Evolutionary conservation across 164 flowering plant species (phyloP).

Genomic region (Houttuynia cordata): DNA sequence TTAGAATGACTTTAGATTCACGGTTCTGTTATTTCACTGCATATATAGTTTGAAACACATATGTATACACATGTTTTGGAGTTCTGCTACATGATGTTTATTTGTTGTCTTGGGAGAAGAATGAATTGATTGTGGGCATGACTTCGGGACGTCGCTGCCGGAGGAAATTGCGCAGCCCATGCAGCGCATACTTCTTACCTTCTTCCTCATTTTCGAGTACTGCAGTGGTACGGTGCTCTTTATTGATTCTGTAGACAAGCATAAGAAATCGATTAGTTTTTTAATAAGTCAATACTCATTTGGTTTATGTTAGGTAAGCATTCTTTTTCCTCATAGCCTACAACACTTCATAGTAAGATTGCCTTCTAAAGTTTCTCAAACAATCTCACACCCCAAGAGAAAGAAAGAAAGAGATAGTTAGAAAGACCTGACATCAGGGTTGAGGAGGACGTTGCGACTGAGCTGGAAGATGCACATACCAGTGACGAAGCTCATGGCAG

Average conservation of each 20-base stretch:
- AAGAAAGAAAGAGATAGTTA: too few species aligned
- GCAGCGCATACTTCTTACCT: conserved; percentile 70
- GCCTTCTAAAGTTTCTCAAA: too few species aligned
- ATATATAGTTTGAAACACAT: too few species aligned
- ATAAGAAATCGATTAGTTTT: neutral
- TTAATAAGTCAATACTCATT: too few species aligned
- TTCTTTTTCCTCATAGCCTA: too few species aligned
- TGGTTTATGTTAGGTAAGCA: too few species aligned
- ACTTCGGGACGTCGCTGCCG: conserved; percentile 66
- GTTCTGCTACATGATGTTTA: too few species aligned
- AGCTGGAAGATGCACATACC: conserved; percentile 57
- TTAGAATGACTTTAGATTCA: too few species aligned
- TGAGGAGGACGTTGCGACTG: conserved; percentile 42
- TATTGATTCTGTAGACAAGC: conserved; percentile 35
- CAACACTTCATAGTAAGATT: too few species aligned
- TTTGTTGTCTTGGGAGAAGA: conserved; percentile 30
- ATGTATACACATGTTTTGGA: too few species aligned
- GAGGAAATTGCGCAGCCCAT: conserved; percentile 57
- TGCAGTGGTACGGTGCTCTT: conserved; percentile 30
- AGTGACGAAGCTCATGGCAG: conserved; percentile 62
- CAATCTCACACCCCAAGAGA: too few species aligned
- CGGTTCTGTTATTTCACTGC: too few species aligned
- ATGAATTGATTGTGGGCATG: conserved; percentile 60
- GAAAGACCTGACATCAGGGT: conserved; percentile 74
- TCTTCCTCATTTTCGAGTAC: conserved; percentile 66